Evolutionary conservation across 129 eudicot species (phyloP).

Genomic region (Scalesia atractyloides): DNA sequence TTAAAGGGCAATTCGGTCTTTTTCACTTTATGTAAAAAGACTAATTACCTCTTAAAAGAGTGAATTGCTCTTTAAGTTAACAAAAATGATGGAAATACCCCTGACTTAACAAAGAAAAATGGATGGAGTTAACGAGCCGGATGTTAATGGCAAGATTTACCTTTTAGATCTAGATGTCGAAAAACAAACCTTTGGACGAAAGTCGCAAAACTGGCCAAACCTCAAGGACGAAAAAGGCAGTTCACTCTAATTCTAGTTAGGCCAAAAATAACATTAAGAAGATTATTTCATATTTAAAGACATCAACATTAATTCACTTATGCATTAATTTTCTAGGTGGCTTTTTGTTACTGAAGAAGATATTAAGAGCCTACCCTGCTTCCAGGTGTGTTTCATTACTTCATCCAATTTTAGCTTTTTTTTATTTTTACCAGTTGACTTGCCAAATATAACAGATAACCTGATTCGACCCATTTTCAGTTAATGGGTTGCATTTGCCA

Average conservation of each 20-base stretch:
- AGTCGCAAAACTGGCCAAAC: too few relatives aligned
- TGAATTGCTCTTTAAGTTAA: too few relatives aligned
- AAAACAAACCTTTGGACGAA: too few relatives aligned
- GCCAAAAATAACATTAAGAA: background rate
- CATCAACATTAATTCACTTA: slow-evolving; percentile 6
- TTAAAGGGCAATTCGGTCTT: too few relatives aligned
- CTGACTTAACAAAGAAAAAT: too few relatives aligned
- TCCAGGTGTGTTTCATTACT: slow-evolving; percentile 53
- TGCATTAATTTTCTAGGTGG: slow-evolving; percentile 54
- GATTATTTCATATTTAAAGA: slow-evolving; percentile 3
- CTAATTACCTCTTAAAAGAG: too few relatives aligned
- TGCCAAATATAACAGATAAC: background rate
- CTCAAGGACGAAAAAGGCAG: too few relatives aligned
- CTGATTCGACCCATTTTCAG: background rate
- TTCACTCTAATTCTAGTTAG: background rate
- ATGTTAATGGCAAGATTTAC: too few relatives aligned
- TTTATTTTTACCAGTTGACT: background rate
- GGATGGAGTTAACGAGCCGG: too few relatives aligned
- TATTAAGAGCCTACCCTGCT: slow-evolving; percentile 79
- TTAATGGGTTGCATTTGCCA: background rate
- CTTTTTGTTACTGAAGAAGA: slow-evolving; percentile 96
- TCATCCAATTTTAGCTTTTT: background rate
- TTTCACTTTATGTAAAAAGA: too few relatives aligned
- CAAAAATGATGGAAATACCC: too few relatives aligned
- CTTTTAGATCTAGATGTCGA: too few relatives aligned